Evolutionary conservation across 2,329 filamentous ascomycete species (phyloP), one percentile per base, ranked within the genome.

Genomic region (Ceratocystis alfenasii): DNA sequence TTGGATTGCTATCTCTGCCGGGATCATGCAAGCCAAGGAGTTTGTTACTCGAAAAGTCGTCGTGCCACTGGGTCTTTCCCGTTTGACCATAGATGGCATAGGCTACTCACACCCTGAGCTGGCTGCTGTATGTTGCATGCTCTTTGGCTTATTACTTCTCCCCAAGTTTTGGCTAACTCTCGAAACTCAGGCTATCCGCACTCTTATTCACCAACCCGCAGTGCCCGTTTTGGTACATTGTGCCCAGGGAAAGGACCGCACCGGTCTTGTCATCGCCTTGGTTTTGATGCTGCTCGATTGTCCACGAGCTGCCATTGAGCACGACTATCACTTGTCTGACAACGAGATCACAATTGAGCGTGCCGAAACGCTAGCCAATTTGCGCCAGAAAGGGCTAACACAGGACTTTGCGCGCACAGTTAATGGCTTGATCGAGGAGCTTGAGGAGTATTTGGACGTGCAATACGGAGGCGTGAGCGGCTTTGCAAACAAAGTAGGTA

Each of bases 201-300:
- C 57, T 3, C 44, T 66, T 7, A 22, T 55, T 15, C 55, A 41
- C 30, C 59, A 55, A 59, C 17, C 84, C 85, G 69, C 62, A 17
- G 33, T 60, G 25, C 90, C 90, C 0, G 74, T 86, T 0, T 73
- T 95, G 6, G 76, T 94, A 1, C 90, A 95, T 74, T 96, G 91
- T 74, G 94, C 90, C 0, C 90, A 95, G 71, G 91, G 91, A 67
- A 96, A 95, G 73, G 91, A 95, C 72, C 83, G 91, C 1, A 77
- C 76, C 65, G 91, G 91, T 0, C 77, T 95, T 12, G 78, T 89
- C 10, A 78, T 90, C 4, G 77, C 87, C 50, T 77, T 95, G 3
- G 74, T 87, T 0, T 76, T 95, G 22, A 78, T 93, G 71, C 76
- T 88, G 10, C 78, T 88, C 2, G 76, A 75, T 6, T 74, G 88